Percentiles rank a stretch among this genome's conserved stretches.
phyloP scores from a whole-genome alignment of 768 basidiomycete species.

The button mushroom (Agaricus bisporus) region DNA sequence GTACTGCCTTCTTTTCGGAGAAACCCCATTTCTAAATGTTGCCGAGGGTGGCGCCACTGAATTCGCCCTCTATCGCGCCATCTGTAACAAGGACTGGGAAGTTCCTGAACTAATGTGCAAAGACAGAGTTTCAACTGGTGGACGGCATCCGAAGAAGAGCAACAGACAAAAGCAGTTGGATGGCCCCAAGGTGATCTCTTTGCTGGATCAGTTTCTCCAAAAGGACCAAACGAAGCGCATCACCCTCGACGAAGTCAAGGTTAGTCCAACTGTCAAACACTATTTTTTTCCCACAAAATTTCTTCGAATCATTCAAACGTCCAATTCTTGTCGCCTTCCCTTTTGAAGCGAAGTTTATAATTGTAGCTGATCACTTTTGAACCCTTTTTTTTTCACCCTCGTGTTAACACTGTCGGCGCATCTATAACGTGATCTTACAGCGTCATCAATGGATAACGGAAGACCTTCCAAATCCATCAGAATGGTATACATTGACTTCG shows the following conservation, averaged over 20 bases:
- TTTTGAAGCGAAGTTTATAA: constrained; percentile 6
- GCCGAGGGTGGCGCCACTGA: constrained; percentile 34
- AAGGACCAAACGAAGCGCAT: constrained; percentile 76
- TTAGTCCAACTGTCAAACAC: constrained; percentile 13
- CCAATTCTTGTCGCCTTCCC: constrained; percentile 10
- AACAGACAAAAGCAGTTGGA: constrained; percentile 26
- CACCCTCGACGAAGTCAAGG: constrained; percentile 80
- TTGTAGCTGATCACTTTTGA: constrained; percentile 7
- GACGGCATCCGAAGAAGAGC: constrained; percentile 36
- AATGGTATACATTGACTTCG: constrained; percentile 56
- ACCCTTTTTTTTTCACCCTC: constrained; percentile 9
- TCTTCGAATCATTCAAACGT: constrained; percentile 7
- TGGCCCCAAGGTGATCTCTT: constrained; percentile 57
- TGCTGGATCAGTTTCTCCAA: constrained; percentile 73
- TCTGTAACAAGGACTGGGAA: constrained; percentile 71
- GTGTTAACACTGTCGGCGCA: background rate
- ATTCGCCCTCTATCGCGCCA: constrained; percentile 73
- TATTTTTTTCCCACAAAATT: constrained; percentile 2
- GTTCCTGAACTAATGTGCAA: constrained; percentile 66
- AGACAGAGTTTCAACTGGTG: constrained; percentile 60
- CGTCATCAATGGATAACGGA: constrained; percentile 58
- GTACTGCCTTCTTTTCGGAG: constrained; percentile 89
- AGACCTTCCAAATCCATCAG: constrained; percentile 57
- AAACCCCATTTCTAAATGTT: constrained; percentile 58
- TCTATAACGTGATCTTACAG: constrained; percentile 25